Base-by-base conservation (phyloP, 2,329 filamentous ascomycete species). In the Sclerotinia sclerotiorum region DNA sequence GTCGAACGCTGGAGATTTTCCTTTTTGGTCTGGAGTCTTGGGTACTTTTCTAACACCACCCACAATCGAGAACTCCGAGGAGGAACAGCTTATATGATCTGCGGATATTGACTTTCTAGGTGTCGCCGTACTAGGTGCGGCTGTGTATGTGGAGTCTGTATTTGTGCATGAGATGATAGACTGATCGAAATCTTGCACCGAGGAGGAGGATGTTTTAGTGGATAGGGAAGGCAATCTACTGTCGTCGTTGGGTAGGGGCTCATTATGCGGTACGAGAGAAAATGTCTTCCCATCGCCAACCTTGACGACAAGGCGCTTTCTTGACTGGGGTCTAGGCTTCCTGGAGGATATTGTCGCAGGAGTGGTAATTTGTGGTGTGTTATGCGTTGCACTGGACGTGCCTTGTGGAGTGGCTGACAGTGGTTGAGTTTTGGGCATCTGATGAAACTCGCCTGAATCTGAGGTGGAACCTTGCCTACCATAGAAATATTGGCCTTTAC, bases 11-110 rank as follows among this genome's bases (percentile, higher is more conserved):
- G 67, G 42, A 63, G 68, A 69, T 68, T 73, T 76, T 52, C 74
- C 72, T 70, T 77, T 77, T 52, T 73, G 70, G 67, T 78, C 75
- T 72, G 76, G 77, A 69, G 75, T 78, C 68, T 75, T 75, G 51
- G 76, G 74, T 42, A 78, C 77, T 70, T 78, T 78, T 48, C 77
- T 75, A 65, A 78, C 72, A 64, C 77, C 77, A 61, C 77, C 77
- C 19, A 76, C 74, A 49, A 78, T 72, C 58, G 74, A 69, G 71
- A 76, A 78, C 64, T 77, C 76, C 73, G 73, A 75, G 58, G 76
- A 76, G 42, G 76, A 75, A 60, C 60, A 72, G 69, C 64, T 74
- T 71, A 74, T 76, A 76, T 71, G 74, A 75, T 77, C 73, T 56
- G 70, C 73, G 72, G 71, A 72, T 74, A 74, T 72, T 65, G 72